Base-by-base conservation (phyloP, 2,329 filamentous ascomycete genomes). In the Orbilia oligospora region DNA sequence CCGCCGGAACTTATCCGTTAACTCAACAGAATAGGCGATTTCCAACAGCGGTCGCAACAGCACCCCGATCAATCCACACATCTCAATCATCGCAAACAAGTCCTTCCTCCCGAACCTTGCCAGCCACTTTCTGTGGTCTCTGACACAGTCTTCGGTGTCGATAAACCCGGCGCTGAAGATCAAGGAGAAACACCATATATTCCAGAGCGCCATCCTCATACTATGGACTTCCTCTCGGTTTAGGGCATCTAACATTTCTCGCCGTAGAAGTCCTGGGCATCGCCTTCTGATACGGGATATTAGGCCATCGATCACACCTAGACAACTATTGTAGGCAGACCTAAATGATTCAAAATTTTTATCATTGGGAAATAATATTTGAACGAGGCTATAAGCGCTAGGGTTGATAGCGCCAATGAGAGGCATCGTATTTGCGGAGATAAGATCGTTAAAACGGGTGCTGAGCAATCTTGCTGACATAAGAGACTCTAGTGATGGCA, bases 1-100 rank as follows among this genome's bases (percentile, higher is more conserved):
- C 30, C 73, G 73, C 63, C 73, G 73, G 44, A 77, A 77, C 49
- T 77, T 77, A 44, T 77, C 73, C 51, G 73, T 77, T 38, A 77
- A 48, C 41, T 77, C 73, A 14, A 77, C 73, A 9, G 73, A 77
- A 56, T 77, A 77, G 12, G 73, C 73, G 12, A 77, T 71, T 27
- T 77, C 73, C 53, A 77, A 30, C 61, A 77, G 30, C 41, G 73
- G 73, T 30, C 73, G 49, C 38, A 77, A 51, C 16, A 77, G 73
- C 30, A 77, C 73, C n/a, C 73, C 66, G 12, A 77, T 67, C 20
- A 77, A 48, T 9, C 73, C 73, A 55, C 73, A 71, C 73, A 77
- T 77, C 46, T 77, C 73, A 48, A 77, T 77, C 73, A 77, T 77
- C 10, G 73, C 73, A 41, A 77, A 77, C 20, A 77, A 27, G 30